Evolutionary conservation across 495 filamentous ascomycete genomes (phyloP).

Genomic region (Aspergillus funiculosus): DNA sequence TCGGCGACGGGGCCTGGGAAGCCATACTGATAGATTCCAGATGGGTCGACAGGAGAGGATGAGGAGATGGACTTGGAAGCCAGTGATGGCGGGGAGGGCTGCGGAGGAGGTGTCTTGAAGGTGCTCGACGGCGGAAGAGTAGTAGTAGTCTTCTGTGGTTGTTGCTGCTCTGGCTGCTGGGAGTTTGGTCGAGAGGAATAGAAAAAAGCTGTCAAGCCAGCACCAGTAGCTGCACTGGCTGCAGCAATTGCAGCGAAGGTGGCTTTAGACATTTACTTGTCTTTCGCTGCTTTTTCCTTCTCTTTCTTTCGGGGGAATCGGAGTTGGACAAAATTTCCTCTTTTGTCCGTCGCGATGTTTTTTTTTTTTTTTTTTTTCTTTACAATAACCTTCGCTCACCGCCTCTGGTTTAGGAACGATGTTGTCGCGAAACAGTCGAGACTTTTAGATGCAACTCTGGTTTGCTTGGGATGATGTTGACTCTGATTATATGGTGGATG

Average conservation of each 20-base stretch:
- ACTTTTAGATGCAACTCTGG: too few relatives aligned
- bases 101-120: constrained; percentile 25
- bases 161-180: constrained; percentile 37
- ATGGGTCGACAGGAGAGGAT: constrained; percentile 65
- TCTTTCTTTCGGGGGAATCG: neutral
- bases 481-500: too few relatives aligned
- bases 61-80: constrained; percentile 31
- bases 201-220: constrained; percentile 73
- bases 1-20: constrained; percentile 90
- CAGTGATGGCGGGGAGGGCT: constrained; percentile 34
- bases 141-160: constrained; percentile 10
- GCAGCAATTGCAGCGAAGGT: constrained; percentile 85
- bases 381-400: too few relatives aligned
- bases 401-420: neutral
- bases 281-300: neutral
- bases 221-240: constrained; percentile 81
- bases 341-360: neutral
- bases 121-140: constrained; percentile 13
- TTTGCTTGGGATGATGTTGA: too few relatives aligned
- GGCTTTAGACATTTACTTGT: constrained; percentile 71
- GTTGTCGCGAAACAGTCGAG: too few relatives aligned
- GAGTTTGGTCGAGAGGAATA: constrained; percentile 50
- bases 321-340: neutral
- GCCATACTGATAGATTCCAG: constrained; percentile 91
- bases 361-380: too few relatives aligned